These are phyloP conservation scores for Sordariomycetes sp. DNA, from an alignment of 2,329 filamentous ascomycete species.

Conservation along the genomic window DNA sequence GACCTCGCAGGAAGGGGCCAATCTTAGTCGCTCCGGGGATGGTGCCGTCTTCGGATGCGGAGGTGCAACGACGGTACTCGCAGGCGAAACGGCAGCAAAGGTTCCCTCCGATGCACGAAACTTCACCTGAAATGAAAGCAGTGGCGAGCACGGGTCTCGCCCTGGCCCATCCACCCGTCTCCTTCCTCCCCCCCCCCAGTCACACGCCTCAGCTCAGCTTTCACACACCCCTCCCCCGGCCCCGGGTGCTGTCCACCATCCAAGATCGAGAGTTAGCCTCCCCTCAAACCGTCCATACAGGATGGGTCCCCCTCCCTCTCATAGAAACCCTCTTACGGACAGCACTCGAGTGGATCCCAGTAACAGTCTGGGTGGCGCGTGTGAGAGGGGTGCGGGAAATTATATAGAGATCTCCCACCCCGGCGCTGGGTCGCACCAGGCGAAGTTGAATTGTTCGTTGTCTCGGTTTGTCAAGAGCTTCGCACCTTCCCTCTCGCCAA, in stretches of 20 bases:
- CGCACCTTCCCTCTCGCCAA: neutral
- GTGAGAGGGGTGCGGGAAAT: neutral
- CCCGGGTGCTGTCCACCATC: neutral
- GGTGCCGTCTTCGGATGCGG: neutral
- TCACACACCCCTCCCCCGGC: neutral
- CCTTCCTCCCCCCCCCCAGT: neutral
- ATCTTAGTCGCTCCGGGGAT: neutral
- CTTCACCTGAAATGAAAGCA: no score
- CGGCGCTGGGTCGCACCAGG: neutral
- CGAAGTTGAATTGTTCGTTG: neutral
- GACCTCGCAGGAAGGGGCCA: neutral
- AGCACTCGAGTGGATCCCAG: neutral
- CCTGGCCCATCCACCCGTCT: neutral
- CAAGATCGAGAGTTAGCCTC: neutral
- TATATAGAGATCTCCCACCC: neutral
- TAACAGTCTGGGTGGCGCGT: neutral
- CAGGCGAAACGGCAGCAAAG: neutral
- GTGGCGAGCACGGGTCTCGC: no score
- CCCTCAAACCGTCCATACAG: neutral
- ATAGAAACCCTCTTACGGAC: neutral
- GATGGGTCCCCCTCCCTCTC: neutral
- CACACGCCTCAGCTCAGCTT: neutral
- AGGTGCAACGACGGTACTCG: neutral
- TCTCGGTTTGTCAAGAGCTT: neutral
- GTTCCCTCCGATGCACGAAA: no score